Base-by-base conservation (phyloP, 148 eudicot genomes). In the Camellia lanceoleosa region DNA sequence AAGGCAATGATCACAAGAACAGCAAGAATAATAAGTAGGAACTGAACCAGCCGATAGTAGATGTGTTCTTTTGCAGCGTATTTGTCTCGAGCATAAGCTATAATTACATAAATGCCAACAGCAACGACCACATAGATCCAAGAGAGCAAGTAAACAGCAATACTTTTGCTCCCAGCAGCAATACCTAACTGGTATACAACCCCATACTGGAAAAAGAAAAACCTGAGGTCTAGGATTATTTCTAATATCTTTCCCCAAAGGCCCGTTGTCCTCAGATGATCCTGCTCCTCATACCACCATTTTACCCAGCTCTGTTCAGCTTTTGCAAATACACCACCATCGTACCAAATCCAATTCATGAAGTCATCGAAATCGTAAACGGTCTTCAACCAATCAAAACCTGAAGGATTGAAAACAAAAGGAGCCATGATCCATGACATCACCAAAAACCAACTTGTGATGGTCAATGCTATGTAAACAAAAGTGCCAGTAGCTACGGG, bases 201-300 rank as follows among this genome's bases (percentile, higher is more conserved):
- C 71, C 95, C 97, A 83, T 88, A 95, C 89, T 95, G 98, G 92
- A 95, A 95, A 84, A 91, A 95, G 94, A 95, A 95, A 87, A 86
- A 95, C 11, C 98, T 89, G 43, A 95, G 93, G 85, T 88, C 87
- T 74, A 95, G 83, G 43, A 95, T 82, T 74, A 93, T 86, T 83
- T 95, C 97, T 73, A 90, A 76, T 69, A 93, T 61, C 83, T 93
- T 93, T 52, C 97, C 98, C 92, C 92, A 95, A 9, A 95, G 68
- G 71, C 98, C 98, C 46, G 93, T 95, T 55, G 93, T 93, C 75
- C 94, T 95, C 13, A 95, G 77, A 88, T 95, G 98, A 81, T 91
- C 95, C 84, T 95, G 98, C 82, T 95, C 97, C 84, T 95, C 98
- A 9, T 86, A 79, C 98, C 98, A 95, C 98, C 98, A 95, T 75